Evolutionary conservation across 1,139 yeast species (phyloP).

Genomic region (Yamadazyma sp.): DNA sequence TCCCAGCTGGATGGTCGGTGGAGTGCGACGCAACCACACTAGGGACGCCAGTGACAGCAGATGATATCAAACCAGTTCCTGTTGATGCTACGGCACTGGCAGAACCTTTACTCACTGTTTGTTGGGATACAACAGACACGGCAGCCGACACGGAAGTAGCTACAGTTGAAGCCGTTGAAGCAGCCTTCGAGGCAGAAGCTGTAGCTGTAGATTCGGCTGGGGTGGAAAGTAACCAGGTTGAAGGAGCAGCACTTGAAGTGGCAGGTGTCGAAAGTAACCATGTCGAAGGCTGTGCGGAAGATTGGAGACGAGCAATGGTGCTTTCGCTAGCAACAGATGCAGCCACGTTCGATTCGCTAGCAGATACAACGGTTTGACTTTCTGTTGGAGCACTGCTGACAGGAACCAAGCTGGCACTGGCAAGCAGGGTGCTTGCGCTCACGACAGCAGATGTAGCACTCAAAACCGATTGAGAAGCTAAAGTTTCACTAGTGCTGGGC

Average conservation of each 20-base stretch:
- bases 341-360: neutral
- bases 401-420: neutral
- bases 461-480: too few relatives aligned
- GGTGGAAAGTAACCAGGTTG: too few relatives aligned
- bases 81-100: slow-evolving; percentile 2
- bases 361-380: too few relatives aligned
- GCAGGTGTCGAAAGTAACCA: neutral
- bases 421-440: too few relatives aligned
- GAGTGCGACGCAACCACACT: slow-evolving; percentile 6
- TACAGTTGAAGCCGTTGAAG: neutral
- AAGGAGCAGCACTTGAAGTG: too few relatives aligned
- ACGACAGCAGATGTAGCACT: too few relatives aligned
- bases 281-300: slow-evolving; percentile 1
- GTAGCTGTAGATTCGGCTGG: slow-evolving; percentile 1
- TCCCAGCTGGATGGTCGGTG: slow-evolving; percentile 9
- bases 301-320: slow-evolving; percentile 2
- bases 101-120: neutral
- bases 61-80: too few relatives aligned
- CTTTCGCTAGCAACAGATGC: neutral
- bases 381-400: slow-evolving; percentile 5
- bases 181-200: neutral
- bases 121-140: slow-evolving; percentile 1
- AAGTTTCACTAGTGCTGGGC: slow-evolving; percentile 3
- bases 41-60: neutral
- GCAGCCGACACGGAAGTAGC: neutral